These are phyloP conservation scores for Epicoccum sorghinum DNA, from an alignment of 2,329 filamentous ascomycete genomes.

Conservation along the genomic window DNA sequence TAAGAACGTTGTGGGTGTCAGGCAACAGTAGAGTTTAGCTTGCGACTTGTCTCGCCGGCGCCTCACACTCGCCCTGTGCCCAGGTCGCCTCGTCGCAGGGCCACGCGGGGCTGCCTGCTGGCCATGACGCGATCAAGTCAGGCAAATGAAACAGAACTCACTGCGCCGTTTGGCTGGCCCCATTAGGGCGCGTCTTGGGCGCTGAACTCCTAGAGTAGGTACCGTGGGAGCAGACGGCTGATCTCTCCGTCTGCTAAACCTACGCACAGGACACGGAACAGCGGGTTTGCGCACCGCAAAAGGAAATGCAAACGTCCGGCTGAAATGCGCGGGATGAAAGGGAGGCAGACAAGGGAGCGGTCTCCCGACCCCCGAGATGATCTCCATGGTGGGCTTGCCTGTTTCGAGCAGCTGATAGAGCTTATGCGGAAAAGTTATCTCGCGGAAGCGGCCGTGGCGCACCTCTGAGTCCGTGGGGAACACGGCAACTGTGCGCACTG, in stretches of 20 bases:
- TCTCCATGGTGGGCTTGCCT: slow-evolving; percentile 12
- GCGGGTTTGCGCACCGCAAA: slow-evolving; percentile 5
- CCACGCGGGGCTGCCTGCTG: neutral
- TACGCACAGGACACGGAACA: slow-evolving; percentile 4
- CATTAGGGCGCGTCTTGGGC: slow-evolving; percentile 2
- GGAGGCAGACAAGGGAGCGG: neutral
- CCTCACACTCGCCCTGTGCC: neutral
- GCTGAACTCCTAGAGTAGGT: neutral
- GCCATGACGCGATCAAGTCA: neutral
- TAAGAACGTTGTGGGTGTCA: neutral
- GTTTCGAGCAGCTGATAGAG: slow-evolving; percentile 3
- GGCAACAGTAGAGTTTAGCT: slow-evolving; percentile 25
- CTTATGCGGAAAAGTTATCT: slow-evolving; percentile 9
- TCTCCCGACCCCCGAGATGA: slow-evolving; percentile 15
- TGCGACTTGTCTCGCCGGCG: slow-evolving; percentile 29
- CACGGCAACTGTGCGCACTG: slow-evolving; percentile 4
- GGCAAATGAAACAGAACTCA: slow-evolving; percentile 16
- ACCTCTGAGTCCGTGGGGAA: slow-evolving; percentile 8
- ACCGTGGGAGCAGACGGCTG: neutral
- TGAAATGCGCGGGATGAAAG: slow-evolving; percentile 12
- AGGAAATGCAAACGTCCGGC: slow-evolving; percentile 17
- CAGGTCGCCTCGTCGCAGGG: slow-evolving; percentile 7
- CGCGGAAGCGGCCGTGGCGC: slow-evolving; percentile 19
- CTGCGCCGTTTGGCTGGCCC: slow-evolving; percentile 8
- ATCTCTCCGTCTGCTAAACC: slow-evolving; percentile 6